phyloP scores from a whole-genome alignment of 345 rosid genomes.

The Lumnitzera racemosa region DNA sequence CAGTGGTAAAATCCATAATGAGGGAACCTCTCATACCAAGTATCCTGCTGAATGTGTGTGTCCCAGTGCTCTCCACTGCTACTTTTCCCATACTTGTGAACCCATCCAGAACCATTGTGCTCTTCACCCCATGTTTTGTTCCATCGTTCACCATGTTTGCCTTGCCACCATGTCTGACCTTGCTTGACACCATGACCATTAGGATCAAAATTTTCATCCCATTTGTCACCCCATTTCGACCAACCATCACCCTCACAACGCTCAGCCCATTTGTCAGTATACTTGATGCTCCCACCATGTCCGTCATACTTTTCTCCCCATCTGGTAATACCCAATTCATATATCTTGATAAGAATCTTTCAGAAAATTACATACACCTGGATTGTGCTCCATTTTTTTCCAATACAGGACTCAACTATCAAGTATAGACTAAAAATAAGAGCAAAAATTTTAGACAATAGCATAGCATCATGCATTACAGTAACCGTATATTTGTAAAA shows the following conservation, averaged over 20 bases:
- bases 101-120: conserved; percentile 88
- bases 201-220: conserved; percentile 83
- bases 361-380: neutral
- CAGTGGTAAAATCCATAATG: conserved; percentile 92
- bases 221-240: conserved; percentile 98
- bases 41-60: conserved; percentile 60
- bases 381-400: neutral
- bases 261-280: conserved; percentile 97
- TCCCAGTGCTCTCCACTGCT: conserved; percentile 98
- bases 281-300: conserved; percentile 77
- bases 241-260: conserved; percentile 73
- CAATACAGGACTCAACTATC: no score
- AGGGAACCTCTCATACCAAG: conserved; percentile 95
- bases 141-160: conserved; percentile 74
- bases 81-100: conserved; percentile 95
- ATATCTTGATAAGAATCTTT: neutral
- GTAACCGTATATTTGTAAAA: no score
- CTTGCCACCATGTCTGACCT: conserved; percentile 98
- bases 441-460: no score
- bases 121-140: conserved; percentile 93
- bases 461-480: no score
- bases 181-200: conserved; percentile 86
- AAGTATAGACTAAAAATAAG: no score
- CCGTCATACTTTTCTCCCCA: conserved; percentile 97
- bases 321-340: conserved; percentile 22